These are phyloP conservation scores for Blastomyces silverae DNA, from an alignment of 2,329 filamentous ascomycete species.

Conservation along the genomic window DNA sequence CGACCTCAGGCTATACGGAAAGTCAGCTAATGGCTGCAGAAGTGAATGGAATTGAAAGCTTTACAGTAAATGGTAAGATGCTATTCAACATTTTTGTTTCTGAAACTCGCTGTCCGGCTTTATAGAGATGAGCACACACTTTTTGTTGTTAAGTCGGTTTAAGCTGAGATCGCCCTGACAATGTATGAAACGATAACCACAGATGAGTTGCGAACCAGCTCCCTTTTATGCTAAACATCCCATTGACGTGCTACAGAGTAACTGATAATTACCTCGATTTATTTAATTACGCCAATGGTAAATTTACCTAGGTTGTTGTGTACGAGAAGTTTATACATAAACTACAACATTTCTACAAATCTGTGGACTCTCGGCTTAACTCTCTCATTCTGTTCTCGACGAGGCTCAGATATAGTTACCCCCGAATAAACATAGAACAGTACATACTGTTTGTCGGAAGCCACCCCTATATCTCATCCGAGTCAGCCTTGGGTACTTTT, in stretches of 20 bases:
- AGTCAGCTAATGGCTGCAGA: not conserved
- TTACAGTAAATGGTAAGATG: conserved; percentile 8
- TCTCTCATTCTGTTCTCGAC: not conserved
- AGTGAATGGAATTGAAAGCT: not conserved
- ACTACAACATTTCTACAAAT: not conserved
- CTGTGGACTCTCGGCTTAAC: not conserved
- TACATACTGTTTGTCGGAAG: not conserved
- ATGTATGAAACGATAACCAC: not conserved
- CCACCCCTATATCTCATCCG: too few relatives aligned
- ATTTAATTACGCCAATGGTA: not conserved
- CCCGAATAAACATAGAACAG: not conserved
- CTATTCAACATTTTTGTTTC: not conserved
- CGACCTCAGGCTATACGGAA: not conserved
- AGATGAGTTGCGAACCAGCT: not conserved
- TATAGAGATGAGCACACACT: not conserved
- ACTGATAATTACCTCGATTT: not conserved
- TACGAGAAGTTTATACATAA: not conserved
- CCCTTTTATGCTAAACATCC: not conserved
- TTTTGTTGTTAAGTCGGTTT: not conserved
- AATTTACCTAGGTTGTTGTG: not conserved
- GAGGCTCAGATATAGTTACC: not conserved
- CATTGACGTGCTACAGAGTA: not conserved
- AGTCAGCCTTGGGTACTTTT: too few relatives aligned
- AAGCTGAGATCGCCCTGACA: too few relatives aligned
- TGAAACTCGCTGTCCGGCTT: not conserved